Conservation (phyloP, 2,329 filamentous ascomycete species). For the Ascochyta viciae-villosae region DNA sequence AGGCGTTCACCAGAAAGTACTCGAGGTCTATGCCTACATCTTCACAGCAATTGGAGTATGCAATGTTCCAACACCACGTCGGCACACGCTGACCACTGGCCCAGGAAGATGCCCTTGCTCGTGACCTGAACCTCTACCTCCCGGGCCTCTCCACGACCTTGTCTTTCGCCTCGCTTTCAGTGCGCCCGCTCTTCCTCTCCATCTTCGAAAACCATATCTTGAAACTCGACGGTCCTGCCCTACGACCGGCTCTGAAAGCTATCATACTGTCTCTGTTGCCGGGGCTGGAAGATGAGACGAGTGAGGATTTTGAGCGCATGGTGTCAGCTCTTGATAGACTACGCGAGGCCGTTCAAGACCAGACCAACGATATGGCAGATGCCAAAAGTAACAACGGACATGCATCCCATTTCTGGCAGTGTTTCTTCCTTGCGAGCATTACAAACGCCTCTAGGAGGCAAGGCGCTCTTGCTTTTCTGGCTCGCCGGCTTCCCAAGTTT, state of each 20-base stretch:
- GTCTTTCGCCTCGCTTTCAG: constrained; percentile 92
- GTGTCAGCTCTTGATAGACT: constrained; percentile 79
- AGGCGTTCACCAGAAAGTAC: constrained; percentile 94
- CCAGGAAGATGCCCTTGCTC: constrained; percentile 74
- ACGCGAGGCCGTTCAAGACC: constrained; percentile 68
- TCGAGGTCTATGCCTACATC: constrained; percentile 91
- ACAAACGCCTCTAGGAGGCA: constrained; percentile 85
- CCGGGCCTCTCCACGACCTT: constrained; percentile 88
- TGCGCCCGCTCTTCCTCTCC: constrained; percentile 83
- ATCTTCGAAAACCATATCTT: constrained; percentile 84
- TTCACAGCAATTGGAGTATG: constrained; percentile 82
- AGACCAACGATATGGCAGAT: constrained; percentile 57
- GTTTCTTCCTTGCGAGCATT: constrained; percentile 91
- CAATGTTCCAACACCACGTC: constrained; percentile 10
- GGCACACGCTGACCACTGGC: constrained; percentile 32
- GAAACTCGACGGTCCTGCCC: constrained; percentile 69
- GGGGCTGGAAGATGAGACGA: constrained; percentile 92
- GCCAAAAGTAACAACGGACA: constrained; percentile 52
- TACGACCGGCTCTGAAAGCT: constrained; percentile 89
- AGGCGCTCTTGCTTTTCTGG: constrained; percentile 86
- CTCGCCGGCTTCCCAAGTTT: constrained; percentile 78
- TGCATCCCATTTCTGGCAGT: constrained; percentile 97
- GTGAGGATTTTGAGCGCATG: constrained; percentile 94
- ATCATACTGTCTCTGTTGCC: constrained; percentile 88
- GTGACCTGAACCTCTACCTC: constrained; percentile 85